Conservation (phyloP, 2,329 filamentous ascomycete genomes). For the Atkinsonella texensis region DNA sequence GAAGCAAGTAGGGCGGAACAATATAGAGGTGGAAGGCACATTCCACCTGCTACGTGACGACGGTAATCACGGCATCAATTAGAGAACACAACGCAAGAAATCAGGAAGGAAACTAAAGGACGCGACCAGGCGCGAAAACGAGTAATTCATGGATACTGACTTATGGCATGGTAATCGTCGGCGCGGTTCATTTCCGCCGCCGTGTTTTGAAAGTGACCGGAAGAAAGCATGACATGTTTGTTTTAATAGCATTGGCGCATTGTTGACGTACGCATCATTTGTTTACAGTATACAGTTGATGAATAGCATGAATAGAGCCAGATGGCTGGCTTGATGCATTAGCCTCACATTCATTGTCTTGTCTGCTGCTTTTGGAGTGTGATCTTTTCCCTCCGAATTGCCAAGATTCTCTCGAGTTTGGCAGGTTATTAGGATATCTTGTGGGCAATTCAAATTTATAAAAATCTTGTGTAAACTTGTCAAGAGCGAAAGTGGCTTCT, state of each 20-base stretch:
- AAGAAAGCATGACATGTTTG: slow-evolving; percentile 6
- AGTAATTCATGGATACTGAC: neutral
- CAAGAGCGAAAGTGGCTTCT: no score
- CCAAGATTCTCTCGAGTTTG: neutral
- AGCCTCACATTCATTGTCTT: neutral
- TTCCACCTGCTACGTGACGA: neutral
- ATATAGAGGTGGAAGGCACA: neutral
- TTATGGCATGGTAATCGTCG: neutral
- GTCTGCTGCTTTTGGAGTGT: neutral
- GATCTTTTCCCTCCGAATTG: neutral
- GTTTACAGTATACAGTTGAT: slow-evolving; percentile 9
- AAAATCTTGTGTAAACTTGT: no score
- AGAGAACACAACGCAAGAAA: slow-evolving; percentile 4
- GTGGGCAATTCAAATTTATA: no score
- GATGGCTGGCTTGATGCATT: slow-evolving; percentile 9
- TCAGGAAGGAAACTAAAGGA: neutral
- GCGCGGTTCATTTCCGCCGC: neutral
- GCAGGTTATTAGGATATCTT: neutral
- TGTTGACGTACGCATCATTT: slow-evolving; percentile 6
- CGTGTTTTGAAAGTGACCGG: neutral
- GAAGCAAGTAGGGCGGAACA: neutral
- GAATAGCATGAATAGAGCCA: slow-evolving; percentile 15
- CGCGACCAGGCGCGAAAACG: neutral
- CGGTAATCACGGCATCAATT: neutral
- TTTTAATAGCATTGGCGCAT: slow-evolving; percentile 10